Evolutionary conservation across 1,284 basidiomycete genomes (phyloP), one percentile per base, ranked within the genome.

Genomic region (Ganoderma leucocontextum): DNA sequence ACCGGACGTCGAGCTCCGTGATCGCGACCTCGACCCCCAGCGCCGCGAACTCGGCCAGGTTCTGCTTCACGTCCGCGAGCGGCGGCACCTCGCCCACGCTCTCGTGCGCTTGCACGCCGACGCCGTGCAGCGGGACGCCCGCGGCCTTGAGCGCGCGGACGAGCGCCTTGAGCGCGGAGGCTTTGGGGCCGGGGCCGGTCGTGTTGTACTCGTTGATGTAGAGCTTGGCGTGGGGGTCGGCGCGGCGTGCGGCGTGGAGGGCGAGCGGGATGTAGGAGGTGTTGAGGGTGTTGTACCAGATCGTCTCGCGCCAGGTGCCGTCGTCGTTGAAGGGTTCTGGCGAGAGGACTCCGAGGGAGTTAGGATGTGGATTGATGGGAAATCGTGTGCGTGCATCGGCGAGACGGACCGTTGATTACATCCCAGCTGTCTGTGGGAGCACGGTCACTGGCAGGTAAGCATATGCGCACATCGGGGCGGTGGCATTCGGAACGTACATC

Each of bases 1-100:
- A 87, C 49, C 85, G 81, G 70, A 89, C 85, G 73, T 89, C 87
- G 47, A 89, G 80, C 74, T 89, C 87, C 2, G 87, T 89, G 65
- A 89, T 82, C n/a, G 87, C 86, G n/a, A 90, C 82, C 68, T 89
- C 87, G 42, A 89, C 79, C 17, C 87, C 87, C n/a, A 87, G 82
- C 17, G 82, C 82, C 15, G 82, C 79, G 72, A 89, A 86, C 60
- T 82, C 79, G 74, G 83, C 75, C 38, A 87, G 72, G 69, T 85
- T 83, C 33, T 77, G 74, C 70, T 84, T 79, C 58, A 87, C 75
- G 13, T 78, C 79, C n/a, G 80, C 77, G 29, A 55, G 17, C 5
- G 52, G 15, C 2, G 86, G 84, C 17, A 87, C 80, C 61, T 81
- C 70, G 12, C 86, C 86, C 64, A 87, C 83, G 66, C 86, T 84